phyloP scores from a whole-genome alignment of 768 basidiomycete genomes.

The Kwoniella pini region DNA sequence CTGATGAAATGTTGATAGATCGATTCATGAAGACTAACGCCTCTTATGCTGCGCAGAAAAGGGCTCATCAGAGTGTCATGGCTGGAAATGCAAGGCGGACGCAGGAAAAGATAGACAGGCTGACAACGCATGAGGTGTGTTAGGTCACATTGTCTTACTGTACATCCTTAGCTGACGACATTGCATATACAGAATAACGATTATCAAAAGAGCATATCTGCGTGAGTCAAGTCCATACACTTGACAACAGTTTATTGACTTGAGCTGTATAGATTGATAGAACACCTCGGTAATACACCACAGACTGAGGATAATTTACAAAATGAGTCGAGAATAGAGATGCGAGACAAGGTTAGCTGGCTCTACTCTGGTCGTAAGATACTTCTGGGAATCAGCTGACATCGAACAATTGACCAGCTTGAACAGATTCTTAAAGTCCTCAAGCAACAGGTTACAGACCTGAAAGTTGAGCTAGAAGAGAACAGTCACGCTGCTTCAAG shows the following conservation, averaged over 20 bases:
- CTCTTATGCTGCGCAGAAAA: conserved; percentile 29
- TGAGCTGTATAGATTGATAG: conserved; percentile 26
- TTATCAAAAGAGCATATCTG: conserved; percentile 27
- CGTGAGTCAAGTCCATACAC: conserved; percentile 19
- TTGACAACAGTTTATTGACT: background rate
- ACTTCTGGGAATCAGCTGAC: too few relatives aligned
- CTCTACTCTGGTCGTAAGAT: background rate
- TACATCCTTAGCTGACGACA: too few relatives aligned
- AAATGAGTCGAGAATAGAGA: conserved; percentile 23
- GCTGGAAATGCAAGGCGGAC: conserved; percentile 31
- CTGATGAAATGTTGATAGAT: conserved; percentile 19
- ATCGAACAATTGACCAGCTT: conserved; percentile 30
- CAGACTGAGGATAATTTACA: conserved; percentile 16
- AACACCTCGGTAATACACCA: conserved; percentile 27
- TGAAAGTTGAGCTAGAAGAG: conserved; percentile 25
- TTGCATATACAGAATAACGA: conserved; percentile 23
- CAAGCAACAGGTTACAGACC: conserved; percentile 9
- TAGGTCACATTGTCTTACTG: background rate
- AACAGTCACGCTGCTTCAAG: conserved; percentile 23
- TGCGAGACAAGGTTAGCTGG: conserved; percentile 35
- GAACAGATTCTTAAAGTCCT: conserved; percentile 24
- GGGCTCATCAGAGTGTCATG: conserved; percentile 37
- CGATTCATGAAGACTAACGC: conserved; percentile 39
- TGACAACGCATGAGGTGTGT: conserved; percentile 38
- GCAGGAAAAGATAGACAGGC: conserved; percentile 31